These are phyloP conservation scores for Leccinum incarnatum DNA, from an alignment of 768 basidiomycete species.

Conservation along the genomic window DNA sequence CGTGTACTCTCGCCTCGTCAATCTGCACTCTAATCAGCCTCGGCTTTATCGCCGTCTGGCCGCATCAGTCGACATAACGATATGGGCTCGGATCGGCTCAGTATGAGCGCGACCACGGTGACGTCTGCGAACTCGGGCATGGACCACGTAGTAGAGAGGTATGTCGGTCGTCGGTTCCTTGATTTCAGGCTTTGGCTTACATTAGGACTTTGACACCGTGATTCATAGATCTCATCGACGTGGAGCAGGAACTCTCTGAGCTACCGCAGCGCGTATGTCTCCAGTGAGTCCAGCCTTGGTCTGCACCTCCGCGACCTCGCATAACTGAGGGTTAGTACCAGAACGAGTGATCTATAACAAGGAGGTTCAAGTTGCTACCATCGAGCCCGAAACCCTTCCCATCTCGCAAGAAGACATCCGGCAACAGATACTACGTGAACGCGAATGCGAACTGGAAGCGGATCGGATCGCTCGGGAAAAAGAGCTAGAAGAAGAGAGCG, in stretches of 20 bases:
- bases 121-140: constrained; percentile 53
- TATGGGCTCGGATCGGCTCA: constrained; percentile 46
- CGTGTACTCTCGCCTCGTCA: constrained; percentile 37
- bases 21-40: constrained; percentile 34
- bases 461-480: too few relatives aligned
- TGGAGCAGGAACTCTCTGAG: constrained; percentile 88
- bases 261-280: constrained; percentile 74
- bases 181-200: constrained; percentile 3
- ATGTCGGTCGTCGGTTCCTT: constrained; percentile 20
- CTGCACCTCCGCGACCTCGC: background rate
- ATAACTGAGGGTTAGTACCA: constrained; percentile 32
- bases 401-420: constrained; percentile 72
- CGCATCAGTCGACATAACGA: constrained; percentile 72
- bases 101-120: constrained; percentile 44
- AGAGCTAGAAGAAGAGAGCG: constrained; percentile 77
- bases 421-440: constrained; percentile 57
- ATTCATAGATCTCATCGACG: constrained; percentile 75
- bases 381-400: constrained; percentile 52
- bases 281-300: background rate
- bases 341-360: constrained; percentile 83
- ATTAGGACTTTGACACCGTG: constrained; percentile 61
- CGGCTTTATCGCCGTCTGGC: constrained; percentile 48
- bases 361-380: constrained; percentile 72
- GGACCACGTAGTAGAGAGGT: constrained; percentile 72
- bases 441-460: background rate